Evolutionary conservation across 495 filamentous ascomycete genomes (phyloP), one percentile per base, ranked within the genome.

Genomic region (Neurospora sp.): DNA sequence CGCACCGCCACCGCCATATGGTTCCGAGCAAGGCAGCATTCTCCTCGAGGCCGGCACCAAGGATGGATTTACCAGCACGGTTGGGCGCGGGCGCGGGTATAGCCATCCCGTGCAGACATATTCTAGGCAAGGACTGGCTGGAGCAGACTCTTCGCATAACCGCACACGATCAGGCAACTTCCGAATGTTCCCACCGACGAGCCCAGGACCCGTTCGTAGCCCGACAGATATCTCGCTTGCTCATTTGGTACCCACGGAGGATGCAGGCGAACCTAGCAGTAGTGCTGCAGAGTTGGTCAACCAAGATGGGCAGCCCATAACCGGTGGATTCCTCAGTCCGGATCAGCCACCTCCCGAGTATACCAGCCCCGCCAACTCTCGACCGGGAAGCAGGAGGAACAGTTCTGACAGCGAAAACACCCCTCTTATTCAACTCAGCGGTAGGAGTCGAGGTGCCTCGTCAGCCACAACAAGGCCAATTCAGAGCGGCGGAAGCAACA

Each of bases 201-300:
- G 94, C 77, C 96, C 96, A 4, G 96, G 96, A 1, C 96, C 96
- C 2, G 86, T 93, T 60, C 90, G 96, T 71, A 94, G 91, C 76
- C 94, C 96, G n/a, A 98, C 95, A 37, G 96, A 99, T 79, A 99
- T 99, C 73, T 97, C 94, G 5, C 89, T 99, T 37, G 94, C 96
- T 11, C 87, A 88, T 41, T 80, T 91, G 41, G 88, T 91, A 41
- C 93, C 91, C 3, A 85, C 92, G 69, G 92, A 94, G 73, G 91
- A 93, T 78, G 83, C 85, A 27, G 94, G 92, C n/a, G 93, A 96
- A 81, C 88, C 88, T 31, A 95, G 91, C 76, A 84, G 86, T 73
- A 85, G 81, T 70, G 83, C 86, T 37, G 82, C 81, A 20, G 79
- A 77, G 41, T 76, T 77, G 7, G 80, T 79, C 14, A 75, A 81